Base-by-base conservation (phyloP, 441 rosid species). In the Jatropha multifida region DNA sequence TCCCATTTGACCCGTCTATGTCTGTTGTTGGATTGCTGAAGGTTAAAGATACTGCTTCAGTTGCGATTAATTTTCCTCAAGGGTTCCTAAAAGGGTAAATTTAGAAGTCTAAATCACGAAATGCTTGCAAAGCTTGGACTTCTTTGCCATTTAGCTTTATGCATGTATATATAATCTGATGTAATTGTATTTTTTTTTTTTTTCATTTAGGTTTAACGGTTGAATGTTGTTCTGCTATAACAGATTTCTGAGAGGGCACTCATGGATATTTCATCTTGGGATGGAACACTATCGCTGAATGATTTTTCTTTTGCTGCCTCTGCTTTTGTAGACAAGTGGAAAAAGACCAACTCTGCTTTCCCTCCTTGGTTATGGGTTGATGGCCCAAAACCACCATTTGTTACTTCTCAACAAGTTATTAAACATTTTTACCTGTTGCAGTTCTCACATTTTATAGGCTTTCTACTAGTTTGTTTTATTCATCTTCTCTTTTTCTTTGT, bases 281-380 rank as follows among this genome's bases (percentile, higher is more conserved):
- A 89, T 73, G 98, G 98, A 71, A 86, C 86, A 58, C 81, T 94
- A 42, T 72, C 93, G 32, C 71, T 42, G 4, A 82, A 76, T 52
- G 90, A 87, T 38, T 94, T 91, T 76, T 52, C 27, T 40, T 56
- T 79, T 49, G 86, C 97, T 17, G 88, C 96, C 74, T 69, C 67
- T 40, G 68, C 86, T 59, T 88, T 94, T 76, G 73, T 88, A 0
- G 88, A 85, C 58, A 86, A 80, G 78, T 90, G 93, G 95, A 77
- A 74, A 76, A 75, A 26, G 41, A 27, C 56, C 7, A 82, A 77
- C 81, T 67, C 81, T 14, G 69, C 62, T 79, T 77, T 73, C 55
- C 88, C 90, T 20, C 78, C 83, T 49, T 91, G 92, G 90, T 79
- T 74, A 14, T 89, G 96, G 96, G 67, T 84, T 70, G 70, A 79